Evolutionary conservation across 768 basidiomycete species (phyloP).

Genomic region (Fomitopsis serialis): DNA sequence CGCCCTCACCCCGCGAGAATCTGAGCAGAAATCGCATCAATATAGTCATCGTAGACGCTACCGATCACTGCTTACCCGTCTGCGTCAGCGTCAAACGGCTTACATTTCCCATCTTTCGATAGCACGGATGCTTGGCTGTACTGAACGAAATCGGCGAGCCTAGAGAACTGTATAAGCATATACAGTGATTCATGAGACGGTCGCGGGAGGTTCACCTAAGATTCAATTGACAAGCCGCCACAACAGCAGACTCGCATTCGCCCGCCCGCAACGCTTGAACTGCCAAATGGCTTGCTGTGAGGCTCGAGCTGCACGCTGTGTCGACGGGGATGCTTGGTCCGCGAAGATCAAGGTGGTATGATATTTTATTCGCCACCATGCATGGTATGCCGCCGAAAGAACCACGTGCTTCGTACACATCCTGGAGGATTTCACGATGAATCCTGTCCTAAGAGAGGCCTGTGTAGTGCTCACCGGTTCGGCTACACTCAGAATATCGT

Average conservation of each 20-base stretch:
- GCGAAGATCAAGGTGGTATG: conserved; percentile 34
- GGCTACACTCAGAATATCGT: conserved; percentile 20
- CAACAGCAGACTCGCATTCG: conserved; percentile 43
- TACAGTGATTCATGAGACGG: too few relatives aligned
- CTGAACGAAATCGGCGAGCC: conserved; percentile 29
- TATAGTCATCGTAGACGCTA: too few relatives aligned
- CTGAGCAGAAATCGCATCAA: too few relatives aligned
- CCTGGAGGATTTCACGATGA: conserved; percentile 16
- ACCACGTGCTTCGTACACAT: conserved; percentile 27
- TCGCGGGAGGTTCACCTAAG: conserved; percentile 11
- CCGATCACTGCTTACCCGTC: conserved; percentile 42
- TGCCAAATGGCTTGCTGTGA: conserved; percentile 43
- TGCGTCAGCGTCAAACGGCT: conserved; percentile 38
- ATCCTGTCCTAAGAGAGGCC: background rate
- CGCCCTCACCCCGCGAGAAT: conserved; percentile 35
- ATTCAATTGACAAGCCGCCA: conserved; percentile 42
- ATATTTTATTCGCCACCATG: conserved; percentile 36
- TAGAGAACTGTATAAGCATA: conserved; percentile 12
- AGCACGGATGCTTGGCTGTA: conserved; percentile 36
- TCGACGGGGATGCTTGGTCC: conserved; percentile 48
- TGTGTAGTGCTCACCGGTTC: conserved; percentile 22
- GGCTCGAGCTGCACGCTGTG: conserved; percentile 46
- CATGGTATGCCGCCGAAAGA: conserved; percentile 29
- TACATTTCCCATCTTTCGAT: conserved; percentile 36
- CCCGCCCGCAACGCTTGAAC: conserved; percentile 37